Evolutionary conservation across 805 yeast genomes (phyloP).

Genomic region (Starmerella apicola): DNA sequence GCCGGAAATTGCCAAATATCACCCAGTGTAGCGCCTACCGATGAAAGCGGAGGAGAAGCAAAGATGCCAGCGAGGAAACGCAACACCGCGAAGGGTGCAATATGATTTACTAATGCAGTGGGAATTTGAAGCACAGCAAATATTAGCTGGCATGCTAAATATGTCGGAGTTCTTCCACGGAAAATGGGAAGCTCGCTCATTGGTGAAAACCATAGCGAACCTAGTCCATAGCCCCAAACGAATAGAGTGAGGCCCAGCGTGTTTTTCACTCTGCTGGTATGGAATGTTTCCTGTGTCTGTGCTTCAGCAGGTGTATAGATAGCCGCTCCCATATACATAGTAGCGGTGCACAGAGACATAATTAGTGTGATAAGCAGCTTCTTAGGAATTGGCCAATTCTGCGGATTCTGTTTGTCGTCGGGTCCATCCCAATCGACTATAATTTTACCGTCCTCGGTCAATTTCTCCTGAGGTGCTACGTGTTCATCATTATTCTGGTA

Average conservation of each 20-base stretch:
- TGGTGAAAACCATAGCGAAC: slow-evolving; percentile 46
- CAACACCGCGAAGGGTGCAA: slow-evolving; percentile 39
- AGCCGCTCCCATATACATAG: slow-evolving; percentile 50
- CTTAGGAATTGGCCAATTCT: slow-evolving; percentile 40
- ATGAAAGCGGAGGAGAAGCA: slow-evolving; percentile 44
- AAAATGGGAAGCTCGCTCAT: slow-evolving; percentile 38
- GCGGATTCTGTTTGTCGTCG: slow-evolving; percentile 33
- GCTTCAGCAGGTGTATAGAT: slow-evolving; percentile 44
- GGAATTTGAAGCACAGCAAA: slow-evolving; percentile 46
- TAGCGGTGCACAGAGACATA: slow-evolving; percentile 36
- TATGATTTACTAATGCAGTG: slow-evolving; percentile 38
- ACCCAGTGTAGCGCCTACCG: slow-evolving; percentile 47
- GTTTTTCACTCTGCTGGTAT: slow-evolving; percentile 34
- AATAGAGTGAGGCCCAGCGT: slow-evolving; percentile 42
- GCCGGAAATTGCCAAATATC: slow-evolving; percentile 36
- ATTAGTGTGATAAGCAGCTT: slow-evolving; percentile 32
- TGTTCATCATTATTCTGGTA: too few relatives aligned
- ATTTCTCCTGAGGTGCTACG: too few relatives aligned
- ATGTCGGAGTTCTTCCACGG: slow-evolving; percentile 39
- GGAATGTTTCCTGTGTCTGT: slow-evolving; percentile 32
- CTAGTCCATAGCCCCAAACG: slow-evolving; percentile 49
- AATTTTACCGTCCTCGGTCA: slow-evolving; percentile 33
- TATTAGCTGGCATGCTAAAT: slow-evolving; percentile 35
- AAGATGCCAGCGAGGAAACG: slow-evolving; percentile 44
- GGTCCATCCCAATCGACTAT: slow-evolving; percentile 27